Evolutionary conservation across 768 basidiomycete genomes (phyloP), one percentile per base, ranked within the genome.

Genomic region (Termitomyces bulborhizus): DNA sequence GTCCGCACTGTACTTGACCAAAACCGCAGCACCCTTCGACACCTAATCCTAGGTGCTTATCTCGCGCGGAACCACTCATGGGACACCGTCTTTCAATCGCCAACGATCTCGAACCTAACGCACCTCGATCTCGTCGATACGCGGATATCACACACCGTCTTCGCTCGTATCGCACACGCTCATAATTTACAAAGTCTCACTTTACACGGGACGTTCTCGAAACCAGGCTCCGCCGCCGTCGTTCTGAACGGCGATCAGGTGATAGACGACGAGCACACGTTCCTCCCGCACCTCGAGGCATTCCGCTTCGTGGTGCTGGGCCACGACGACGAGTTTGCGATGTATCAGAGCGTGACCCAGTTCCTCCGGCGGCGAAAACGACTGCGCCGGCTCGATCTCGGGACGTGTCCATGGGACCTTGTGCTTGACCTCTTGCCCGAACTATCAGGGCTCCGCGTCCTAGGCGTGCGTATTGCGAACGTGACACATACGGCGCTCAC

Each of bases 81-180:
- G 84, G 85, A 86, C 70, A 72, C 71, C 41, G 81, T 79, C 1
- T 86, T 86, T 71, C 76, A 81, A 64, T 81, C 79, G 3, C 72
- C 75, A 9, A 82, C 84, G 0, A 84, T 88, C 62, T 76, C 80
- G 49, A 81, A 83, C 60, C 77, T 88, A 55, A 85, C 84, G 4
- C 84, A 84, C 58, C 79, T 86, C 55, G 84, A 88, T 62, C 77
- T 86, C 43, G 83, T 86, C 37, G 84, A 85, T 65, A 86, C 84
- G 7, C 74, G 79, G n/a, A 82, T 87, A 47, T 83, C 81, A 15
- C 79, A 82, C 60, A 69, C 78, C 46, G 84, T 86, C 34, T 74
- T 87, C 40, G 75, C 80, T 13, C 78, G 84, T 11, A 84, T 86
- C 45, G 78, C 82, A 0, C 81, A 82, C 59, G 84, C 84, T 2